phyloP scores from a whole-genome alignment of 73 alveolate species.

The Tetrahymena malaccensis region DNA sequence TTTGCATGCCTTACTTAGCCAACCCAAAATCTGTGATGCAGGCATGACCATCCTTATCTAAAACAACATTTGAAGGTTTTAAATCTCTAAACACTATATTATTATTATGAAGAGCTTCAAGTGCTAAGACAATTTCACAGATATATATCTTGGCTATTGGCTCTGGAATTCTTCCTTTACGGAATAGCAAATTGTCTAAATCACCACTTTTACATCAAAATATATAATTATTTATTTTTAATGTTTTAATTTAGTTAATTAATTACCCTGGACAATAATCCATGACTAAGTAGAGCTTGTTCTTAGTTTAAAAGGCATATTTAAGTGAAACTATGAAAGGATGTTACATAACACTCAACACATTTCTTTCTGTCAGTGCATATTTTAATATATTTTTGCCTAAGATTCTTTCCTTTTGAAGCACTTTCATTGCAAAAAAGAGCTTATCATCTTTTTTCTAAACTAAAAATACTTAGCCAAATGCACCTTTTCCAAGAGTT shows the following conservation, averaged over 20 bases:
- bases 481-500: constrained; percentile 78
- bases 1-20: constrained; percentile 2
- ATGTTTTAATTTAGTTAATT: not conserved
- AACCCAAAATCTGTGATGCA: constrained; percentile 16
- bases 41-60: constrained; percentile 20
- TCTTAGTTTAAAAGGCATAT: constrained; percentile 85
- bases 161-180: constrained; percentile 32
- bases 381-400: constrained; percentile 76
- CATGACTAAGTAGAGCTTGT: constrained; percentile 70
- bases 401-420: constrained; percentile 70
- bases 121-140: constrained; percentile 52
- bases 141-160: constrained; percentile 46
- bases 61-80: constrained; percentile 7
- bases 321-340: constrained; percentile 83
- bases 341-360: constrained; percentile 68
- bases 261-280: constrained; percentile 86
- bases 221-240: too few relatives aligned
- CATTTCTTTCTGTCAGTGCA: constrained; percentile 92
- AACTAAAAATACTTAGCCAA: constrained; percentile 85
- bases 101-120: constrained; percentile 14
- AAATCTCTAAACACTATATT: constrained; percentile 30
- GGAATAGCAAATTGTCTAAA: constrained; percentile 43
- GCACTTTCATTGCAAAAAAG: constrained; percentile 88
- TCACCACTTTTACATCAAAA: constrained; percentile 44
- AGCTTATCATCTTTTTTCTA: constrained; percentile 62